Evolutionary conservation across 1,284 basidiomycete species (phyloP), one percentile per base, ranked within the genome.

Genomic region (Leccinum brunneo-olivaceum): DNA sequence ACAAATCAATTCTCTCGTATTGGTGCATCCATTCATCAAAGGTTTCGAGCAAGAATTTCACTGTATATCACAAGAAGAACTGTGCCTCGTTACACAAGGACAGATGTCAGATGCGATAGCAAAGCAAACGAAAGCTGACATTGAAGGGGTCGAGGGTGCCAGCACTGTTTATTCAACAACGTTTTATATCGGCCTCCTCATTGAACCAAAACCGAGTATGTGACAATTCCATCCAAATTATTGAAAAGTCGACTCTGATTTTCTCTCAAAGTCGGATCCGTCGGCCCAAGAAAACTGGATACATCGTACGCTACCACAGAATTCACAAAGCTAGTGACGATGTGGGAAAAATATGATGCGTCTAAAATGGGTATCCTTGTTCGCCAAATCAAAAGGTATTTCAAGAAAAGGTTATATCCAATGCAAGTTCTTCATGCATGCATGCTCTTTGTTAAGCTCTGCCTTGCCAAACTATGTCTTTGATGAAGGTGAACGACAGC

Each of bases 301-400:
- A 93, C 98, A 47, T 96, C 92, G 47, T 98, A 94, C 68, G 94
- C 96, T 2, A 97, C 92, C 5, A 88, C 84, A 30, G 90, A 97
- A 58, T 99, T 98, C 63, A 91, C 86, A n/a, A 89, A 93, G 57
- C 77, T 90, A 45, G 92, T 95, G 57, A 96, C 95, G 65, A 72
- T 81, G 68, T 98, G 96, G 94, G 95, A 98, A 58, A 88, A 89
- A 64, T 98, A 87, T 58, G 90, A 97, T 50, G 89, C 93, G 57
- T 72, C 81, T 15, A 83, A 81, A 39, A 98, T 98, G 95, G 91
- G 92, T 19, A 90, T 99, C 50, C 78, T 91, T 37, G 86, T 99
- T 16, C 82, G 92, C 41, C 87, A 98, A 62, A 92, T 97, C 58
- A 97, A 84, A 73, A 85, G 83, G 93, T 94, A 61, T 54, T 78